A percentile compares a stretch with the other conserved stretches of the same genome.
phyloP scores from a whole-genome alignment of 202 grass and related monocot species.

The Bolboschoenoplectus hybrid region DNA sequence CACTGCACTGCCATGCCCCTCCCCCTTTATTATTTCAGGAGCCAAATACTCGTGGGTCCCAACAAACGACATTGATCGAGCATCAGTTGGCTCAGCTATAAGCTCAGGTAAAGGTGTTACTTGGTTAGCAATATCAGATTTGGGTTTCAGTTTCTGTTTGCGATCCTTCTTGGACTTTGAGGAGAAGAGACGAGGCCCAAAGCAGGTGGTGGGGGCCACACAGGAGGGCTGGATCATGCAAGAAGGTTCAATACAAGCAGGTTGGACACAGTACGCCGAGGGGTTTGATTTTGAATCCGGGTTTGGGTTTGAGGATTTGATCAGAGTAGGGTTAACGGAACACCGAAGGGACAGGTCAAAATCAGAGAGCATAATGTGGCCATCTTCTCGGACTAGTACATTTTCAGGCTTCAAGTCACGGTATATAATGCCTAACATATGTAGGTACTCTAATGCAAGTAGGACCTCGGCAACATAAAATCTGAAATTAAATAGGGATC shows the following conservation, averaged over 20 bases:
- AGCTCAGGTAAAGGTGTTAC: conserved; percentile 64
- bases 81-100: conserved; percentile 69
- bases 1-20: conserved; percentile 74
- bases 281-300: conserved; percentile 51
- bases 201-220: conserved; percentile 66
- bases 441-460: conserved; percentile 76
- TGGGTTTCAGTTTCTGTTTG: conserved; percentile 49
- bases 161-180: conserved; percentile 52
- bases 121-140: conserved; percentile 65
- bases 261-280: conserved; percentile 61
- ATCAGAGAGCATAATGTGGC: conserved; percentile 78
- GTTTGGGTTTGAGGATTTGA: conserved; percentile 61
- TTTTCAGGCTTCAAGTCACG: conserved; percentile 79
- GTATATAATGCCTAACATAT: conserved; percentile 89
- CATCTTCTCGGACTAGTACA: conserved; percentile 71
- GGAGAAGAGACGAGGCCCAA: conserved; percentile 66
- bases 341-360: conserved; percentile 79
- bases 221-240: conserved; percentile 73
- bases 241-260: conserved; percentile 68
- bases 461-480: conserved; percentile 89
- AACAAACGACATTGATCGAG: conserved; percentile 78
- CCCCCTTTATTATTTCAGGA: conserved; percentile 80
- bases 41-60: conserved; percentile 82
- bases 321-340: conserved; percentile 51
- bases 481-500: conserved; percentile 51